Base-by-base conservation (phyloP, 768 basidiomycete genomes). In the Pholiota conissans region DNA sequence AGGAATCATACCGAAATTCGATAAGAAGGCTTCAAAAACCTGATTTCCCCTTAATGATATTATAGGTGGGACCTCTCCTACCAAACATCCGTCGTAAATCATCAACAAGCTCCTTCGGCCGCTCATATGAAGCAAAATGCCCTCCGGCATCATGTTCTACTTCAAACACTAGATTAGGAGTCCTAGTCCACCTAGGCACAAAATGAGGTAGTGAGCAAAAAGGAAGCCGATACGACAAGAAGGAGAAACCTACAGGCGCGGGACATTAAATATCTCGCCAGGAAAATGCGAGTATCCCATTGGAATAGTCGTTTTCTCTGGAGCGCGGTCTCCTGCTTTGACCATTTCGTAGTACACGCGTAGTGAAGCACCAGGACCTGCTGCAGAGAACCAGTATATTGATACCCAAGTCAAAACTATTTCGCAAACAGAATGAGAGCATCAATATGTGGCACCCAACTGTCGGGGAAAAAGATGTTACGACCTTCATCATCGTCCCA, bases 341-440 rank as follows among this genome's bases (percentile, higher is more conserved):
- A 26, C 57, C 18, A 66, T 59, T 63, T 87, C 87, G 62, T 79
- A 86, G 66, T 87, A 87, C 16, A 85, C 84, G 10, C 84, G 72
- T 9, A 80, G 20, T 0, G 85, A 80, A 0, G 85, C 82, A 3
- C 83, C 75, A 3, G 86, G 84, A 0, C 85, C 84, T 0, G 79
- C 73, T 9, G 77, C 75, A 5, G 84, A 85, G 71, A 85, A 84
- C 74, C 75, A 80, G 64, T 80, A 84, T 7, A 84, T 73, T 2
- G 82, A 84, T n/a, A 84, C 66, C 84, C 84, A 85, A 0, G 80
- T 83, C 18, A 85, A 58, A 6, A 84, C 84, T 84, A 55, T 20
- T 16, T 2, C 2, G 20, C 28, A 16, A 47, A 28, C 14, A 55
- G 0, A 40, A 58, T 40, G 6, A n/a, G 50, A 16, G 37, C 13